Evolutionary conservation across 768 basidiomycete species (phyloP).

Genomic region (Stropharia rugosoannulata): DNA sequence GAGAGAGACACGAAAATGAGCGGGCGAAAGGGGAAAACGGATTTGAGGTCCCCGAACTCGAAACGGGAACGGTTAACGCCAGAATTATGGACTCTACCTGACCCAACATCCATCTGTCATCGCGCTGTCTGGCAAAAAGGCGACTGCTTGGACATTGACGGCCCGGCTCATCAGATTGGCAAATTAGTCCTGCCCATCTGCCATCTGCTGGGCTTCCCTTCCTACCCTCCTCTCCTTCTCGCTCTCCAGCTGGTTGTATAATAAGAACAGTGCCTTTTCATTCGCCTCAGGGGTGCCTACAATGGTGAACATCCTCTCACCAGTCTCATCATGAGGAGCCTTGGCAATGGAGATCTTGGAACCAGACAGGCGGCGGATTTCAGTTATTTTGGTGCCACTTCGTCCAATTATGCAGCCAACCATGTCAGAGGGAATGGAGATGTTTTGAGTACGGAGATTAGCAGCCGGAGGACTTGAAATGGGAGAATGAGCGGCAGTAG

Average conservation of each 20-base stretch:
- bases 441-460: slow-evolving; percentile 96
- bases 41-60: slow-evolving; percentile 7
- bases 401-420: slow-evolving; percentile 96
- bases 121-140: slow-evolving; percentile 10
- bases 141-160: not conserved
- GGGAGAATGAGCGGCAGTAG: slow-evolving; percentile 44
- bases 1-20: slow-evolving; percentile 10
- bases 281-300: slow-evolving; percentile 94
- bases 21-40: slow-evolving; percentile 7
- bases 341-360: slow-evolving; percentile 99
- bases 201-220: slow-evolving; percentile 77
- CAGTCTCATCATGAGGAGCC: slow-evolving; percentile 98
- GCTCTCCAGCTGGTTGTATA: slow-evolving; percentile 96
- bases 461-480: slow-evolving; percentile 58
- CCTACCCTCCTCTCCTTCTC: slow-evolving; percentile 95
- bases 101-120: slow-evolving; percentile 5
- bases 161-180: not conserved
- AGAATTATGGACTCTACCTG: slow-evolving; percentile 8
- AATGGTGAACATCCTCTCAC: slow-evolving; percentile 99
- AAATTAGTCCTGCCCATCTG: slow-evolving; percentile 51
- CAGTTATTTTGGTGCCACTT: slow-evolving; percentile 97
- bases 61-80: slow-evolving; percentile 8
- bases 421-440: slow-evolving; percentile 99
- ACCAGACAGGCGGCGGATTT: slow-evolving; percentile 96
- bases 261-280: slow-evolving; percentile 95